Evolutionary conservation across 2,329 filamentous ascomycete genomes (phyloP), one percentile per base, ranked within the genome.

Genomic region (Nigrospora oryzae): DNA sequence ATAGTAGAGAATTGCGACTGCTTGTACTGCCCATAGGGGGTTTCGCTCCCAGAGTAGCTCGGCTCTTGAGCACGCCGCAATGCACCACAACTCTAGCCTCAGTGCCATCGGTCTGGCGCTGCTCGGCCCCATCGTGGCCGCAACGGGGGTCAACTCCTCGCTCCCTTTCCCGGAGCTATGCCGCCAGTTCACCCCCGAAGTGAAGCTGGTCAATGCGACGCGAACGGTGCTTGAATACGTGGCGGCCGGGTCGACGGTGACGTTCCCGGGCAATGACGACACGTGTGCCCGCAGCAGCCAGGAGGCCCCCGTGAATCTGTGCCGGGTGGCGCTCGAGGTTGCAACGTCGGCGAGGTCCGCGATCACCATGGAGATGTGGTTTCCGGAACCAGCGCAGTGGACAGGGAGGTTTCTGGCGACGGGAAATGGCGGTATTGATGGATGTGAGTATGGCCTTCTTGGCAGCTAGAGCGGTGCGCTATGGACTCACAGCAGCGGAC

Each of bases 401-500:
- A 66, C 61, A 1, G 69, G 63, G 0, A 64, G 68, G 3, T 73
- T 71, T 38, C 41, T 75, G 36, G 68, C 65, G 17, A 71, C 69
- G 0, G 71, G 71, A 0, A 75, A 75, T 42, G 70, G 70, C 0
- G 71, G 72, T 3, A 54, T 72, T 12, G 65, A 64, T 34, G 70
- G 71, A 12, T 74, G 54, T 56, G 42, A 44, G 53, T 49, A n/a
- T 12, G 14, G 15, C 7, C 12, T 17, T 28, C 23, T 28, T 28
- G 5, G 23, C 23, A 7, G 23, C 23, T 10, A 5, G 23, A 28
- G 4, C 7, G 5, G 23, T 5, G 23, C 23, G 7, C 23, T 28
- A 10, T 7, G 23, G 10, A 10, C 23, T 28, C 5, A 7, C 23
- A 28, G 7, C 5, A 28, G 34, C 16, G 12, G 17, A 28, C 28